phyloP scores from a whole-genome alignment of 129 eudicot species.

The Flaveria trinervia region DNA sequence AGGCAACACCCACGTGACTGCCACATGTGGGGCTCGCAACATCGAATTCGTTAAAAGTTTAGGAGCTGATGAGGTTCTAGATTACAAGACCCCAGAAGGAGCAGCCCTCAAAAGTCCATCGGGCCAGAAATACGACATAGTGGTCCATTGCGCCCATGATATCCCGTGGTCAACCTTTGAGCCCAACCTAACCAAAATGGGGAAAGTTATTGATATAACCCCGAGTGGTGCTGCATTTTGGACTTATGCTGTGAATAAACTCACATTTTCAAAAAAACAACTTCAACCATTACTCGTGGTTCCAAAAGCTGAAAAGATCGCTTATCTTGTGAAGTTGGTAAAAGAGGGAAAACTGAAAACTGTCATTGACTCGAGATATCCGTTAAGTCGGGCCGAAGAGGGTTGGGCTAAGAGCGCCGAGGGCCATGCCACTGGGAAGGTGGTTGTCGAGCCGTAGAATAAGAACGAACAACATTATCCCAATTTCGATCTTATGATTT shows the following conservation, averaged over 20 bases:
- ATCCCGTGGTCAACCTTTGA: slow-evolving; percentile 63
- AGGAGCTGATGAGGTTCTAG: slow-evolving; percentile 67
- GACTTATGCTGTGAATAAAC: slow-evolving; percentile 55
- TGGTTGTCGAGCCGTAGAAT: slow-evolving; percentile 51
- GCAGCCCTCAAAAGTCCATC: slow-evolving; percentile 67
- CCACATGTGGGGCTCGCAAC: slow-evolving; percentile 72
- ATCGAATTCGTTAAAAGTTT: slow-evolving; percentile 51
- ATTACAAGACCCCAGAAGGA: slow-evolving; percentile 63
- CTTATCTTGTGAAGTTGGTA: slow-evolving; percentile 47
- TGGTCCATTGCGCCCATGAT: slow-evolving; percentile 50
- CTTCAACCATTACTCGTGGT: slow-evolving; percentile 48
- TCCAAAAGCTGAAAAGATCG: slow-evolving; percentile 54
- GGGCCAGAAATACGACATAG: slow-evolving; percentile 52
- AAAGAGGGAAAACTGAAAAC: slow-evolving; percentile 78
- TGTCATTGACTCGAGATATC: slow-evolving; percentile 57
- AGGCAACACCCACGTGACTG: slow-evolving; percentile 61
- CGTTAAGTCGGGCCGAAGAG: slow-evolving; percentile 58
- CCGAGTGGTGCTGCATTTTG: slow-evolving; percentile 45
- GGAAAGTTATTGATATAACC: slow-evolving; percentile 64
- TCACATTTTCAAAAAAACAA: slow-evolving; percentile 67
- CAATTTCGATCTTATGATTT: neutral
- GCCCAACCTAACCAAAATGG: slow-evolving; percentile 50
- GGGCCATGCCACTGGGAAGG: slow-evolving; percentile 89
- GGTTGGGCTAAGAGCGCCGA: slow-evolving; percentile 77
- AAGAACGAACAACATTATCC: neutral